A percentile compares a stretch with the other conserved stretches of the same genome.
Evolutionary conservation across 768 basidiomycete species (phyloP).

Genomic region (Trametes cinnabarina): DNA sequence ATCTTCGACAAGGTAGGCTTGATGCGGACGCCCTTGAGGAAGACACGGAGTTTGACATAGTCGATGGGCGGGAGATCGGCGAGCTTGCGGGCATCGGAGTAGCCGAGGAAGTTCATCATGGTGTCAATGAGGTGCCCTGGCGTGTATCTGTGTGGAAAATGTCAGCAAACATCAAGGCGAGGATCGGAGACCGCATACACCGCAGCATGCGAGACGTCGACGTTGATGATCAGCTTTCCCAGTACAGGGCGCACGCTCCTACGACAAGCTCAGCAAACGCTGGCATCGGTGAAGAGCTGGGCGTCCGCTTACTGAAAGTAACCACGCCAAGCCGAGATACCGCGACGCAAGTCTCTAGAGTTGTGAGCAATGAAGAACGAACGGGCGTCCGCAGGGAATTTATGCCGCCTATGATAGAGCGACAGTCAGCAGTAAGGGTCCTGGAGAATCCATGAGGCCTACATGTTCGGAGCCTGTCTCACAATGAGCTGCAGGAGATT

Average conservation of each 20-base stretch:
- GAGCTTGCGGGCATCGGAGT: constrained; percentile 7
- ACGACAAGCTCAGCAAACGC: no score
- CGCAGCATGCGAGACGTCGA: constrained; percentile 17
- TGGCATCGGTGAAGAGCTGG: neutral
- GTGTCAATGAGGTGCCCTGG: constrained; percentile 3
- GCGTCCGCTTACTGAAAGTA: constrained; percentile 17
- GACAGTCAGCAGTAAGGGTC: neutral
- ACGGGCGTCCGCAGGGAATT: constrained; percentile 12
- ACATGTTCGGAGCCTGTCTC: constrained; percentile 21
- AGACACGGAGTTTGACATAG: constrained; percentile 21
- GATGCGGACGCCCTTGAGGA: constrained; percentile 28
- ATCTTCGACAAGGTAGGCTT: neutral
- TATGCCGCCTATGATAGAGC: constrained; percentile 9
- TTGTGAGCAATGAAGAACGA: constrained; percentile 11
- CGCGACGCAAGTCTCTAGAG: neutral
- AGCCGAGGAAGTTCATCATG: neutral
- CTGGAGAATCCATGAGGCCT: neutral
- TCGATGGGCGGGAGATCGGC: neutral
- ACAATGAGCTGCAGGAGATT: constrained; percentile 24
- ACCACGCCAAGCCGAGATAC: constrained; percentile 15
- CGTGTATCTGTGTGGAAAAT: constrained; percentile 1
- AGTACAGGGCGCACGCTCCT: constrained; percentile 25
- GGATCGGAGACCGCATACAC: constrained; percentile 1
- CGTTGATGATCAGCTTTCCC: constrained; percentile 14
- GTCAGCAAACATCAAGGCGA: neutral